Evolutionary conservation across 2,329 filamentous ascomycete species (phyloP).

Genomic region (Diplodia seriata): DNA sequence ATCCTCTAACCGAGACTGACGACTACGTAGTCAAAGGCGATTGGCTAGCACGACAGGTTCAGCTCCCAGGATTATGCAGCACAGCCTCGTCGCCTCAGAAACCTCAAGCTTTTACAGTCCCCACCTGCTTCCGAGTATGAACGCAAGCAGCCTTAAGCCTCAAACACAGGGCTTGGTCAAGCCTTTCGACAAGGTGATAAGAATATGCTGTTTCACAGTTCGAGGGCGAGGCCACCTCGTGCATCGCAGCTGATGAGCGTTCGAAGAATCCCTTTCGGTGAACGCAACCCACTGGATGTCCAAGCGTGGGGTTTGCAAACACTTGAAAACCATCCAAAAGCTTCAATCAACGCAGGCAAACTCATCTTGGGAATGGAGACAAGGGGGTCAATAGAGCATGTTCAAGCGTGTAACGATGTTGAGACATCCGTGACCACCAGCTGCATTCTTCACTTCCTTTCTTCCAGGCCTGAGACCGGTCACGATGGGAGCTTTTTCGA

Average conservation of each 20-base stretch:
- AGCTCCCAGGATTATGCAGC: no score
- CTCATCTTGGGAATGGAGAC: conserved; percentile 37
- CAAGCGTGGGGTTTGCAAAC: conserved; percentile 39
- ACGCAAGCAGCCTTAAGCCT: no score
- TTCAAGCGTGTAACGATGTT: conserved; percentile 40
- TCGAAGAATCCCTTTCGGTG: conserved; percentile 41
- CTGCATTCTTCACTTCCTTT: not conserved
- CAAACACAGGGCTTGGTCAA: no score
- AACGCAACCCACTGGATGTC: conserved; percentile 38
- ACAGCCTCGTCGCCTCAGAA: no score
- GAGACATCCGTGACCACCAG: conserved; percentile 38
- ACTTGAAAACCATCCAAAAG: conserved; percentile 41
- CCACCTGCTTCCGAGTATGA: no score
- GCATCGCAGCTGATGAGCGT: not conserved
- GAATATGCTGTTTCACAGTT: not conserved
- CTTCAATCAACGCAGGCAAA: conserved; percentile 38
- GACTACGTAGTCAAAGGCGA: no score
- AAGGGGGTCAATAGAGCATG: conserved; percentile 38
- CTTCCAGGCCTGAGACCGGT: not conserved
- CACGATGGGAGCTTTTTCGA: not conserved
- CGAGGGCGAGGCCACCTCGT: not conserved
- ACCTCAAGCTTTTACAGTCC: no score
- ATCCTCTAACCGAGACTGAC: no score
- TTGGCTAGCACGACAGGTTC: no score
- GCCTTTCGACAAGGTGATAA: no score